Conservation (phyloP, 306 rosid genomes). For the Citrullus amarus region DNA sequence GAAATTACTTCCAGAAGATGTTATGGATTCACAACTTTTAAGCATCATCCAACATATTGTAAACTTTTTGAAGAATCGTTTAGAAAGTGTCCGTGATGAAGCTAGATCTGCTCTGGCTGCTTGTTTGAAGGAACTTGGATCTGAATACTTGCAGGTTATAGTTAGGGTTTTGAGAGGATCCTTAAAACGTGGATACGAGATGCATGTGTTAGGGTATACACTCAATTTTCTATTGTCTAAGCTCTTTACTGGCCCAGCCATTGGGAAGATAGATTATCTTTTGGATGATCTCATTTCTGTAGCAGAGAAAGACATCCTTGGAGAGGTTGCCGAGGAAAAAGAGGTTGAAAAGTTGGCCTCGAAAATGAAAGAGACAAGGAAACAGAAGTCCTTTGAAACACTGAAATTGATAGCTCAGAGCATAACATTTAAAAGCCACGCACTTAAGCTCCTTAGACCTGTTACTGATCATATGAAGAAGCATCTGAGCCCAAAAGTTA, state of each 20-base stretch:
- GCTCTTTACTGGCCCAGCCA: conserved; percentile 38
- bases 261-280: conserved; percentile 77
- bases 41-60: conserved; percentile 66
- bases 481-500: conserved; percentile 52
- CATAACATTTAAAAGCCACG: conserved; percentile 61
- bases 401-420: conserved; percentile 65
- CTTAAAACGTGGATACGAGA: conserved; percentile 77
- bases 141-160: conserved; percentile 70
- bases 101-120: conserved; percentile 83
- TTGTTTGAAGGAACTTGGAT: conserved; percentile 87
- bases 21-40: conserved; percentile 76
- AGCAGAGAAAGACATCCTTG: conserved; percentile 70
- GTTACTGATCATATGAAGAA: conserved; percentile 51
- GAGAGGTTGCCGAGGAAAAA: conserved; percentile 86
- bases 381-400: conserved; percentile 65
- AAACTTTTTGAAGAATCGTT: conserved; percentile 70
- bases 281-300: conserved; percentile 69
- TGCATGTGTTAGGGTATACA: conserved; percentile 87
- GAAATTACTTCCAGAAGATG: conserved; percentile 69
- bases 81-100: conserved; percentile 80
- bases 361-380: conserved; percentile 90
- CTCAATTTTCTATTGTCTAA: conserved; percentile 66
- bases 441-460: conserved; percentile 54
- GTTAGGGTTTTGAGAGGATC: conserved; percentile 59
- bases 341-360: conserved; percentile 91